A percentile compares a stretch with the other conserved stretches of the same genome.
These are phyloP conservation scores for Kitagawia praeruptora DNA, from an alignment of 129 eudicot species.

Conservation along the genomic window DNA sequence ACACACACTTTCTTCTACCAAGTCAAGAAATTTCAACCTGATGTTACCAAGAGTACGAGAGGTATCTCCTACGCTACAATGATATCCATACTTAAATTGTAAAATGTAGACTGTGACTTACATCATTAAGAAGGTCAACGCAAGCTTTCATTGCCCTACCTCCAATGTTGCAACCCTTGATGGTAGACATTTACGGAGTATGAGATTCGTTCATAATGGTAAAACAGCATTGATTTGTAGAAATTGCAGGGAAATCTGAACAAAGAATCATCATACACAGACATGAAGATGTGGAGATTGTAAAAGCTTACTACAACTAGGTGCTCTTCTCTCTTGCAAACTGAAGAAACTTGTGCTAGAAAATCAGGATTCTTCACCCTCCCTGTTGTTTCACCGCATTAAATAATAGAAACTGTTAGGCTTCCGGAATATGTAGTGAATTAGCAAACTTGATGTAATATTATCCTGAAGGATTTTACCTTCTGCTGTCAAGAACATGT, in stretches of 20 bases:
- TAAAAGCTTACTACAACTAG: background rate
- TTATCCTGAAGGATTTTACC: background rate
- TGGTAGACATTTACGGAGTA: background rate
- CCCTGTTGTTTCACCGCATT: background rate
- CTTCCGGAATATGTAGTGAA: background rate
- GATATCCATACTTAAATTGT: no score
- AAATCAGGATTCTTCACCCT: constrained; percentile 3
- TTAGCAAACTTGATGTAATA: background rate
- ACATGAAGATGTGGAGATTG: background rate
- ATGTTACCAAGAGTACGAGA: no score
- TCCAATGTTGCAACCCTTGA: constrained; percentile 5
- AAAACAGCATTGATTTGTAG: no score
- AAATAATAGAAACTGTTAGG: background rate
- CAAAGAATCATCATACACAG: no score
- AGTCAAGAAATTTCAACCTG: no score
- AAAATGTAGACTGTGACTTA: background rate
- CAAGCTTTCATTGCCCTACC: constrained; percentile 4
- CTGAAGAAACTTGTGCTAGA: background rate
- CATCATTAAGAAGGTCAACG: background rate
- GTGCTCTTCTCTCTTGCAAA: background rate
- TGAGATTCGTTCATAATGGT: no score
- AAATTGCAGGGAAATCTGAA: no score
- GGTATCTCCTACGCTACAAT: no score
- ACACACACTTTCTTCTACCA: no score
- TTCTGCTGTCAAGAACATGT: constrained; percentile 1